Conservation (phyloP, 169 alveolate species). For the Hammondia hammondi region DNA sequence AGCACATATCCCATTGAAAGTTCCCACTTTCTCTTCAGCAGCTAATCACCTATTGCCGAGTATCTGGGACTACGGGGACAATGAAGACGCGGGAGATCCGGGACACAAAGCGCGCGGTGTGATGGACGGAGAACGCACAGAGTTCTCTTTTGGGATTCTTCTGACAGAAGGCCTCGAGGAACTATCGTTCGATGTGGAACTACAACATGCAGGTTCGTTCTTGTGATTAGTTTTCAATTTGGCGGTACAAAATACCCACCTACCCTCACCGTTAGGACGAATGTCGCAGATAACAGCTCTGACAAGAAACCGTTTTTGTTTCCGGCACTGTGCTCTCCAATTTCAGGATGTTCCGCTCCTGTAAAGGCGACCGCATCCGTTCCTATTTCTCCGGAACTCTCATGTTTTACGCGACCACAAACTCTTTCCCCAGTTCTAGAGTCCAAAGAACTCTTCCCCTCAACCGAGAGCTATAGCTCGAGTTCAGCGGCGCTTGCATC, state of each 20-base stretch:
- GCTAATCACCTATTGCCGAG: background rate
- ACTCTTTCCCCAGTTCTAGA: background rate
- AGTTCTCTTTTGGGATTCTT: background rate
- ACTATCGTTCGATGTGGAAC: background rate
- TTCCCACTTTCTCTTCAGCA: conserved; percentile 26
- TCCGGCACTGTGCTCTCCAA: background rate
- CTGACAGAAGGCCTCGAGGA: background rate
- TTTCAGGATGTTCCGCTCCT: background rate
- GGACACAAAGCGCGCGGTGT: background rate
- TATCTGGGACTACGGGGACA: background rate
- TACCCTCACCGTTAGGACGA: no score
- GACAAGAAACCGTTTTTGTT: no score
- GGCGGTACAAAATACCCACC: no score
- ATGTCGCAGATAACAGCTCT: no score
- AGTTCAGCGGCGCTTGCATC: background rate
- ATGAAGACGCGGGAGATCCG: background rate
- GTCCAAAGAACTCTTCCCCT: background rate
- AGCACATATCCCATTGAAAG: conserved; percentile 6
- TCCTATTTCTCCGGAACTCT: conserved; percentile 21
- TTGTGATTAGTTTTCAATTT: no score
- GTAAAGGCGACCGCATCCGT: background rate
- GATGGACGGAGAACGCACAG: background rate
- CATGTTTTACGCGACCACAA: background rate
- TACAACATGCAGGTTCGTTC: conserved; percentile 33
- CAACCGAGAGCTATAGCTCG: background rate